Conservation (phyloP, 2,329 filamentous ascomycete genomes). For the Sphaerostilbella broomeana region DNA sequence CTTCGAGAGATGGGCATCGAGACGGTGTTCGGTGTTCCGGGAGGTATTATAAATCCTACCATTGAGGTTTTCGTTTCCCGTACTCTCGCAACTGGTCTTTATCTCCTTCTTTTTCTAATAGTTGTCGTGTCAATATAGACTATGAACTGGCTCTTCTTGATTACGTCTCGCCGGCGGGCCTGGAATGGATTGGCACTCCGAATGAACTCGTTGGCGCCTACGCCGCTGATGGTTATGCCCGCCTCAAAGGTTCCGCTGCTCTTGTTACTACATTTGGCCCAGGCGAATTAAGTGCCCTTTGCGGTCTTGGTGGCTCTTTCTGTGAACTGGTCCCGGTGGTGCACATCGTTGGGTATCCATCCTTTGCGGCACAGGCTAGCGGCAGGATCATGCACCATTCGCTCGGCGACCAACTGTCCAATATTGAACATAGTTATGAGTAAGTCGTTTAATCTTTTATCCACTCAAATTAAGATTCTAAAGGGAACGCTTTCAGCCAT, state of each 20-base stretch:
- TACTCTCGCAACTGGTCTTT: neutral
- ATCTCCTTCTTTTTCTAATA: neutral
- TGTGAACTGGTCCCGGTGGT: slow-evolving; percentile 5
- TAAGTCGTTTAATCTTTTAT: neutral
- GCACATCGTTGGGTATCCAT: slow-evolving; percentile 8
- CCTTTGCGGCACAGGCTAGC: slow-evolving; percentile 1
- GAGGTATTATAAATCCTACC: slow-evolving; percentile 1
- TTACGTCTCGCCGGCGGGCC: neutral
- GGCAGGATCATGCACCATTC: slow-evolving; percentile 6
- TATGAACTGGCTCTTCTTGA: slow-evolving; percentile 6
- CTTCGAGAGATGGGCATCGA: slow-evolving; percentile 5
- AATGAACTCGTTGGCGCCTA: slow-evolving; percentile 8
- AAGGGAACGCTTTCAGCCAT: neutral
- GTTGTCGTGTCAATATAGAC: neutral
- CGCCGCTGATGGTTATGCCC: slow-evolving; percentile 8
- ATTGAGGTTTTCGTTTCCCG: no score
- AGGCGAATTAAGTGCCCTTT: slow-evolving; percentile 3
- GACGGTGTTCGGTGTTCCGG: slow-evolving; percentile 7
- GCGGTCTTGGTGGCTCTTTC: slow-evolving; percentile 4
- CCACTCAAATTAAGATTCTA: neutral
- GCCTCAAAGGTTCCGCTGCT: slow-evolving; percentile 2
- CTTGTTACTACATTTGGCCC: slow-evolving; percentile 7
- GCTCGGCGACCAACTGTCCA: slow-evolving; percentile 2
- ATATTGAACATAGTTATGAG: no score
- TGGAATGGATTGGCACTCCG: slow-evolving; percentile 3